phyloP scores from a whole-genome alignment of 495 filamentous ascomycete genomes.

The Cercophora scortea region DNA sequence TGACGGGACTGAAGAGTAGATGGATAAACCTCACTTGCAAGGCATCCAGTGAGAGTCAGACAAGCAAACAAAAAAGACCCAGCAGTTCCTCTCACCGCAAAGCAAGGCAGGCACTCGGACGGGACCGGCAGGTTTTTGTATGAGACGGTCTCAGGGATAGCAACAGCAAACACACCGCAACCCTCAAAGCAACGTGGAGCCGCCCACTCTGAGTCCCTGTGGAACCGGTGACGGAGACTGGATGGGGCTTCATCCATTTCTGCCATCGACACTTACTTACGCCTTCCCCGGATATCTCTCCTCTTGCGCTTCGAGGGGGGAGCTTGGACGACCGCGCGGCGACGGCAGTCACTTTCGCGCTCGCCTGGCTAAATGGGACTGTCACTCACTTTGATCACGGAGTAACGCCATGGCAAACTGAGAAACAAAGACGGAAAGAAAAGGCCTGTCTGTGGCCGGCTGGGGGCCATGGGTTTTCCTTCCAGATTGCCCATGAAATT shows the following conservation, averaged over 20 bases:
- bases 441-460: too few species aligned
- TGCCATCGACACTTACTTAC: too few species aligned
- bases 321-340: too few species aligned
- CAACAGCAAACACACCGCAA: constrained; percentile 9
- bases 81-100: neutral
- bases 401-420: neutral
- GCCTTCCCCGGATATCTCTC: too few species aligned
- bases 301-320: too few species aligned
- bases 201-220: too few species aligned
- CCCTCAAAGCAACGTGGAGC: too few species aligned
- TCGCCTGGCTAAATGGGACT: neutral
- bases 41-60: neutral
- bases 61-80: neutral
- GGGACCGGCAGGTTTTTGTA: constrained; percentile 8
- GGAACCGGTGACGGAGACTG: too few species aligned
- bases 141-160: constrained; percentile 15
- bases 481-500: too few species aligned
- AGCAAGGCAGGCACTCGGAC: neutral
- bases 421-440: too few species aligned
- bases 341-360: neutral
- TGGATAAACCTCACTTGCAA: neutral
- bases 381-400: constrained; percentile 1
- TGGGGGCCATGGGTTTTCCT: too few species aligned
- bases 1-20: neutral
- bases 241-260: too few species aligned